Percentiles rank a stretch among this genome's conserved stretches.
Evolutionary conservation across 2,329 filamentous ascomycete species (phyloP).

Genomic region (Colletotrichum acutatum): DNA sequence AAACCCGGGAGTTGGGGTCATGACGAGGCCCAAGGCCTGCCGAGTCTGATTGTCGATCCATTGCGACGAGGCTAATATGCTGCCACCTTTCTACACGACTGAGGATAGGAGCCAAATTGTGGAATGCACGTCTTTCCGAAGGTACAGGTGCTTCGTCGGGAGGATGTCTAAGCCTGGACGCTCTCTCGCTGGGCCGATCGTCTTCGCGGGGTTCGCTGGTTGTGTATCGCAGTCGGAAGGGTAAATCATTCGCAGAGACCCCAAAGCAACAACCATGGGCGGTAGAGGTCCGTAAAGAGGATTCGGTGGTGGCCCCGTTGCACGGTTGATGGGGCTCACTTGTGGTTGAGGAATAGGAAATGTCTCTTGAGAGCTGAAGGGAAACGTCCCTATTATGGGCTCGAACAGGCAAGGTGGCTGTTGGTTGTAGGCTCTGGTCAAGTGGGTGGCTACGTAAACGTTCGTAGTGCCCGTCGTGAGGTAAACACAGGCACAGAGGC

Average conservation of each 20-base stretch:
- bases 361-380: not conserved
- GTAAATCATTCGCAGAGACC: not conserved
- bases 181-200: not conserved
- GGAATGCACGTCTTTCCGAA: not conserved
- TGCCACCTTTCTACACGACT: not conserved
- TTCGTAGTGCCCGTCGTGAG: not conserved
- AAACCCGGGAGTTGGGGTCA: constrained; percentile 64
- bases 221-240: not conserved
- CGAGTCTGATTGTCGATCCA: constrained; percentile 64
- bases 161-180: not conserved
- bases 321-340: not conserved
- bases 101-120: not conserved
- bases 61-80: constrained; percentile 38
- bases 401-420: too few relatives aligned
- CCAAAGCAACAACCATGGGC: not conserved
- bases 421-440: not conserved
- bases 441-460: not conserved
- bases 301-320: not conserved
- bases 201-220: not conserved
- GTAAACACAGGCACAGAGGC: not conserved
- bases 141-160: not conserved
- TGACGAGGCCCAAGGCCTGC: constrained; percentile 66
- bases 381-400: not conserved
- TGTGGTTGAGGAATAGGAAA: not conserved
- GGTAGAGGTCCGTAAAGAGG: not conserved